Conservation (phyloP, 805 yeast genomes). For the Kregervanrija fluxuum region DNA sequence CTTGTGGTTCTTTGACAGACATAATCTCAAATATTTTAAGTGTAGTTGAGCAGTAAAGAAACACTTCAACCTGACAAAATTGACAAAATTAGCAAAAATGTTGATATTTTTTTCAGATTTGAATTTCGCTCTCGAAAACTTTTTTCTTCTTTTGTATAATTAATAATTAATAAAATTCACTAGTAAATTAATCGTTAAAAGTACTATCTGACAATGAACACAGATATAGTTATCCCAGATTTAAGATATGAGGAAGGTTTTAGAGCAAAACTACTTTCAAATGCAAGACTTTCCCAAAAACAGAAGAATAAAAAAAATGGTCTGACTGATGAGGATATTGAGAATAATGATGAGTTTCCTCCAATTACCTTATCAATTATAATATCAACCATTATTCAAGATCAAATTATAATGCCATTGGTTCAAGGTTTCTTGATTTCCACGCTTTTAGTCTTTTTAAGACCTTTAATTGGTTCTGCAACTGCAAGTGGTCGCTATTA, state of each 20-base stretch:
- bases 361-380: slow-evolving; percentile 40
- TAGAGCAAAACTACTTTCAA: slow-evolving; percentile 28
- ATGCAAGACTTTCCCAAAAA: slow-evolving; percentile 13
- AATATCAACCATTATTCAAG: slow-evolving; percentile 41
- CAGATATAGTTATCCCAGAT: slow-evolving; percentile 41
- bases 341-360: slow-evolving; percentile 13
- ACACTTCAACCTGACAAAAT: not conserved
- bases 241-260: slow-evolving; percentile 62
- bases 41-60: too few relatives aligned
- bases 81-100: not conserved
- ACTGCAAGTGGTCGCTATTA: slow-evolving; percentile 15
- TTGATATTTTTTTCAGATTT: not conserved
- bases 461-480: slow-evolving; percentile 29
- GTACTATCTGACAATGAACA: not conserved
- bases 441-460: slow-evolving; percentile 26
- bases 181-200: not conserved
- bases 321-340: not conserved
- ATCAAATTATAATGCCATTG: slow-evolving; percentile 49
- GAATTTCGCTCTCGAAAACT: not conserved
- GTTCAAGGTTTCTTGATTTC: slow-evolving; percentile 47
- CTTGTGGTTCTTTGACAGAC: slow-evolving; percentile 53
- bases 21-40: slow-evolving; percentile 1
- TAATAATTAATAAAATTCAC: not conserved
- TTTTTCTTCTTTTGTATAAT: not conserved
- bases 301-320: slow-evolving; percentile 5